These are phyloP conservation scores for Neofusicoccum ribis DNA, from an alignment of 2,329 filamentous ascomycete genomes.

Conservation along the genomic window DNA sequence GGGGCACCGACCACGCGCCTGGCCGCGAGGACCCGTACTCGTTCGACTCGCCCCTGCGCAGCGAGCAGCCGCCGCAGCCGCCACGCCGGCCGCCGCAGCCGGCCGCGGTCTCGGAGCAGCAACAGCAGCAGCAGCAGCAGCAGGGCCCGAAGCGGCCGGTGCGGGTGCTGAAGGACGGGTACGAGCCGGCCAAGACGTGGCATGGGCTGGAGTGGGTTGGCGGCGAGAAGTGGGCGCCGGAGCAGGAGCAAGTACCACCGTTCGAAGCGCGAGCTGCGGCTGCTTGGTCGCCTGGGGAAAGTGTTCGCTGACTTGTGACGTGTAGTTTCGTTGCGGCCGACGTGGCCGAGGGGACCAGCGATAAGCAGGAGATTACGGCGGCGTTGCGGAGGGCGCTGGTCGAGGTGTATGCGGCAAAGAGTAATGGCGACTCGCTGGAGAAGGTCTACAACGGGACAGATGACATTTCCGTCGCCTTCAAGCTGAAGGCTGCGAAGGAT, in stretches of 20 bases:
- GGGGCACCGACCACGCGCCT: constrained; percentile 18
- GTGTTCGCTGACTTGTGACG: neutral
- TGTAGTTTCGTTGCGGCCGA: neutral
- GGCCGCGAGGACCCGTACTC: constrained; percentile 20
- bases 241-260: constrained; percentile 22
- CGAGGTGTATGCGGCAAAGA: constrained; percentile 4
- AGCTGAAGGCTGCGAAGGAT: neutral
- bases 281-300: neutral
- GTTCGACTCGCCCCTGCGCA: constrained; percentile 7
- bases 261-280: neutral
- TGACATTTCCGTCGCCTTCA: neutral
- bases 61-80: neutral
- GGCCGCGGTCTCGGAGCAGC: neutral
- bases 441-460: neutral
- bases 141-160: neutral
- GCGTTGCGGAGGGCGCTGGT: constrained; percentile 6
- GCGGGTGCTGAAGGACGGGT: constrained; percentile 25
- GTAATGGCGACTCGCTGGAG: neutral
- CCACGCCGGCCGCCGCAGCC: neutral
- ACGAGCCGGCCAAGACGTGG: constrained; percentile 53
- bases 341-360: neutral
- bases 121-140: neutral
- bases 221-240: constrained; percentile 39
- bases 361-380: neutral
- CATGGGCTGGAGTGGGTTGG: constrained; percentile 56